Evolutionary conservation across 1,284 basidiomycete species (phyloP).

Genomic region (Sanghuangporus weigelae): DNA sequence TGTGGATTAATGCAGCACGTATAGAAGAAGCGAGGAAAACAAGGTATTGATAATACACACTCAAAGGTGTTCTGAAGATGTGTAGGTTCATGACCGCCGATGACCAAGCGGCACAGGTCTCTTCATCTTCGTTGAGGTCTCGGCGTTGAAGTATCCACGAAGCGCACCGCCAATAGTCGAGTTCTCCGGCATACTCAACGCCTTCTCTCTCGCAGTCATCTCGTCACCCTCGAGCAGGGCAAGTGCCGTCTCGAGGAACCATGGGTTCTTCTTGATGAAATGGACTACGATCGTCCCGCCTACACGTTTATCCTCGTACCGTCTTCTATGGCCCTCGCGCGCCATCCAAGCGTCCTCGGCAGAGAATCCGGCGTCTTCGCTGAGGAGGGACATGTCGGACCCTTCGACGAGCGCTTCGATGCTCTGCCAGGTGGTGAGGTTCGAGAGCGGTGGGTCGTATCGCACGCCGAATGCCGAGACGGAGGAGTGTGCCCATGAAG

Average conservation of each 20-base stretch:
- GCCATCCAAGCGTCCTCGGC: conserved; percentile 59
- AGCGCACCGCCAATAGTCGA: background rate
- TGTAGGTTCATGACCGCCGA: background rate
- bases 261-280: conserved; percentile 94
- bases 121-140: too few species aligned
- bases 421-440: conserved; percentile 66
- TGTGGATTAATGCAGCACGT: background rate
- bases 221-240: conserved; percentile 80
- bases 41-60: background rate
- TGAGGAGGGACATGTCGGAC: conserved; percentile 67
- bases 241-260: conserved; percentile 92
- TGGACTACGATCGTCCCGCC: conserved; percentile 96
- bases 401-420: conserved; percentile 95
- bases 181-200: background rate
- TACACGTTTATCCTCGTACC: conserved; percentile 65
- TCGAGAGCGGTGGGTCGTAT: conserved; percentile 70
- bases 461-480: conserved; percentile 81
- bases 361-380: conserved; percentile 41
- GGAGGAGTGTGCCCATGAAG: conserved; percentile 71
- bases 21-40: background rate
- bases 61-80: background rate
- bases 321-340: conserved; percentile 62
- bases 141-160: background rate
- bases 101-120: too few species aligned
- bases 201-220: conserved; percentile 35